Evolutionary conservation across 371 early-diverging fungal species (phyloP).

Genomic region (Mortierella sp.): DNA sequence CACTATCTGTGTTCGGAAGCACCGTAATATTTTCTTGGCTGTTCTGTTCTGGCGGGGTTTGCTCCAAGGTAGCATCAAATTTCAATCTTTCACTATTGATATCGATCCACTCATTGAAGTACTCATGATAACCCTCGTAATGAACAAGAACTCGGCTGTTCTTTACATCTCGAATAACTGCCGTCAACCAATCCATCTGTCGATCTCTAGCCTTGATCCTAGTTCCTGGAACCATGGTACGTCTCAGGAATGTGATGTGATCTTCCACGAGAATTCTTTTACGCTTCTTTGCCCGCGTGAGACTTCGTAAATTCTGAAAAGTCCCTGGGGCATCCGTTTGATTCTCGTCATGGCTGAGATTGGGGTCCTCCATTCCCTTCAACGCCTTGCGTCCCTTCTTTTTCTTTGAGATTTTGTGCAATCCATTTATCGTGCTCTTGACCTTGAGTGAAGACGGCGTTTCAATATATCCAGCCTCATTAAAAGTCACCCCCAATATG

Average conservation of each 20-base stretch:
- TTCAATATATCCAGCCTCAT: constrained; percentile 52
- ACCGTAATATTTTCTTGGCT: neutral
- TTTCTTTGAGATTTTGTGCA: constrained; percentile 29
- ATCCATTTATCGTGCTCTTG: neutral
- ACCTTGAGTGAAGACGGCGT: constrained; percentile 17
- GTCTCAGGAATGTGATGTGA: constrained; percentile 28
- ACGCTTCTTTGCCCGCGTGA: constrained; percentile 24
- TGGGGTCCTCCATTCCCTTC: constrained; percentile 36
- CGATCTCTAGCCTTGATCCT: constrained; percentile 49
- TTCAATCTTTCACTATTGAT: constrained; percentile 55
- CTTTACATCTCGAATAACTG: constrained; percentile 46
- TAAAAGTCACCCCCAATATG: constrained; percentile 27
- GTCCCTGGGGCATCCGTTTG: constrained; percentile 1
- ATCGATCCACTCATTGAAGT: constrained; percentile 67
- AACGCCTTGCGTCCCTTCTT: constrained; percentile 20
- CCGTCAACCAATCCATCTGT: constrained; percentile 56
- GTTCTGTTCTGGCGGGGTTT: constrained; percentile 11
- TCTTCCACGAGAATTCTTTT: constrained; percentile 23
- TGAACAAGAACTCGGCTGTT: constrained; percentile 60
- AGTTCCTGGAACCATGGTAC: constrained; percentile 38
- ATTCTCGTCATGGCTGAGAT: constrained; percentile 21
- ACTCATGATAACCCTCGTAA: constrained; percentile 59
- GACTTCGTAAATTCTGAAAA: constrained; percentile 41
- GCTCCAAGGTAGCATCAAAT: constrained; percentile 35
- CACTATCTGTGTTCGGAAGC: neutral